phyloP scores from a whole-genome alignment of 2,329 filamentous ascomycete genomes.

The Colletotrichum lupini region DNA sequence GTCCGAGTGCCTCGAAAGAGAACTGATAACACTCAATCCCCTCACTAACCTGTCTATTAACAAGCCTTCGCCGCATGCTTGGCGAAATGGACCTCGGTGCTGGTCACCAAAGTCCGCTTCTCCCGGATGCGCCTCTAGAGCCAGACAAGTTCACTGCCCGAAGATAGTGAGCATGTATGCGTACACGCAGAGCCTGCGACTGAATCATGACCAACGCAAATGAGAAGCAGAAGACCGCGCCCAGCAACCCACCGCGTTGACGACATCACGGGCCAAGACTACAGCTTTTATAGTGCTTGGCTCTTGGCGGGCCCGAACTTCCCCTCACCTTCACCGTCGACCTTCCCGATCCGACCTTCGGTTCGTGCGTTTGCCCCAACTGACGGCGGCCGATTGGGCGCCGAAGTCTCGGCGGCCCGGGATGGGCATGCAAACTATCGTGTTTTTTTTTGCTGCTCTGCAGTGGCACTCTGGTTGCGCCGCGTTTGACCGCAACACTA shows the following conservation, averaged over 20 bases:
- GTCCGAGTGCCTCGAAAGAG: too few species aligned
- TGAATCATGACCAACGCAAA: neutral
- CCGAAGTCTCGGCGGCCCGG: conserved; percentile 19
- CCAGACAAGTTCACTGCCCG: too few species aligned
- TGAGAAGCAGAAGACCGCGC: neutral
- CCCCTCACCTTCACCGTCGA: conserved; percentile 25
- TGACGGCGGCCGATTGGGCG: conserved; percentile 21
- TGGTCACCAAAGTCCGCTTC: neutral
- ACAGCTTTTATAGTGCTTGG: conserved; percentile 19
- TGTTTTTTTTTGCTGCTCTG: neutral
- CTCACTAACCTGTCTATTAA: neutral
- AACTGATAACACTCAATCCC: too few species aligned
- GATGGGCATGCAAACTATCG: conserved; percentile 25
- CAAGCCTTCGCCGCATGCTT: neutral
- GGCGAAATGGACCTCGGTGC: neutral
- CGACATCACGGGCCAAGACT: conserved; percentile 15
- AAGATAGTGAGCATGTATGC: too few species aligned
- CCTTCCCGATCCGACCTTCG: conserved; percentile 32
- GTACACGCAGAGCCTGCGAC: neutral
- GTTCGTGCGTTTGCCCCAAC: conserved; percentile 8
- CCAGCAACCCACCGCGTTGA: neutral
- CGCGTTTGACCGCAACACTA: neutral
- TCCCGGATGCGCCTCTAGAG: neutral
- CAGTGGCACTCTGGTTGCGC: neutral
- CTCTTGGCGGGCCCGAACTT: conserved; percentile 31